Conservation (phyloP, 768 basidiomycete species). For the Podaxis pistillaris region DNA sequence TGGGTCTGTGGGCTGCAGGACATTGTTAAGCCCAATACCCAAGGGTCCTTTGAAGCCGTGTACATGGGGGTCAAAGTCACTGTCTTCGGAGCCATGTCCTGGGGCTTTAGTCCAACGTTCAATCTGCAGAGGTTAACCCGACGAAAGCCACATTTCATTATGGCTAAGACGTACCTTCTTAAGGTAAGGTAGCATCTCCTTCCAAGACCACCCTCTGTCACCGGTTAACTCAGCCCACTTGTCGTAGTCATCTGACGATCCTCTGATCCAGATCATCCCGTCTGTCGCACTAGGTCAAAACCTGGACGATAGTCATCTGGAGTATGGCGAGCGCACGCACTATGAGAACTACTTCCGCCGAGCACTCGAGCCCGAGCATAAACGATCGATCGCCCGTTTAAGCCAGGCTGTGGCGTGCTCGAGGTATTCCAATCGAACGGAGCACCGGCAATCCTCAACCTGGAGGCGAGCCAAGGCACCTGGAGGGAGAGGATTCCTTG, state of each 20-base stretch:
- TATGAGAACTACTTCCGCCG: constrained; percentile 28
- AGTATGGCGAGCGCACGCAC: constrained; percentile 15
- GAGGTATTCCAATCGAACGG: constrained; percentile 29
- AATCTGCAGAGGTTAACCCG: neutral
- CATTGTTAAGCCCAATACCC: constrained; percentile 5
- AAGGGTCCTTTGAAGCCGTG: constrained; percentile 15
- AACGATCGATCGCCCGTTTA: constrained; percentile 20
- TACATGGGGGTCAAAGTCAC: constrained; percentile 12
- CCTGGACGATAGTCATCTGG: too few relatives aligned
- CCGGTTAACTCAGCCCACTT: constrained; percentile 21
- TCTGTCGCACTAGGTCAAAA: constrained; percentile 13
- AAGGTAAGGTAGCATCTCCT: constrained; percentile 21
- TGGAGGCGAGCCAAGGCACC: constrained; percentile 17
- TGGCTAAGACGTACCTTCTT: constrained; percentile 17
- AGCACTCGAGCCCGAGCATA: constrained; percentile 26
- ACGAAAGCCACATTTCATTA: too few relatives aligned
- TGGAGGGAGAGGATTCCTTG: constrained; percentile 16
- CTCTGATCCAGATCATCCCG: constrained; percentile 24
- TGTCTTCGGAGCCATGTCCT: constrained; percentile 2
- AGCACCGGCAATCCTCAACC: constrained; percentile 13
- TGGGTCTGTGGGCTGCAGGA: neutral
- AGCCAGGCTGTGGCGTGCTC: constrained; percentile 23
- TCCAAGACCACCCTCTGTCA: constrained; percentile 26
- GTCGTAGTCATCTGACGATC: constrained; percentile 24
- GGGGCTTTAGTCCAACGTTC: constrained; percentile 6